phyloP scores from a whole-genome alignment of 2,329 filamentous ascomycete species.

The Ophiocordyceps polyrhachis-furcata region DNA sequence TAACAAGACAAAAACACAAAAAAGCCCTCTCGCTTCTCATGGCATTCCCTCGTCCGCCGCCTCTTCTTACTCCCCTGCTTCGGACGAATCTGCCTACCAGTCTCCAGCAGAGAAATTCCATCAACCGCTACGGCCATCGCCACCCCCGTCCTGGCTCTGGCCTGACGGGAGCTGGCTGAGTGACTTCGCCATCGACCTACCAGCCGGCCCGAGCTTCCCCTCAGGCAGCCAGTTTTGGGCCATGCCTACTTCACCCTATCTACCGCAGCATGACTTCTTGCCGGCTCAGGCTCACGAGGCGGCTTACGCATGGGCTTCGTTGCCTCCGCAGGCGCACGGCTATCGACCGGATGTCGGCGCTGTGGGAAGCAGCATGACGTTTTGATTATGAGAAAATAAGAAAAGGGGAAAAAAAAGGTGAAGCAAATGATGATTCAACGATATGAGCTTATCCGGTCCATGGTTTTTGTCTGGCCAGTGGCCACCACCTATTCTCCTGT shows the following conservation, averaged over 20 bases:
- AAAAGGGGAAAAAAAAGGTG: no score
- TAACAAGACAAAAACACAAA: no score
- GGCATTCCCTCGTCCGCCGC: not conserved
- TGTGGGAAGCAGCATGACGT: not conserved
- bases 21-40: not conserved
- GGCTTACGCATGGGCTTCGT: not conserved
- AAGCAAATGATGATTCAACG: no score
- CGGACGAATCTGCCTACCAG: not conserved
- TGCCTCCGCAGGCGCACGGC: not conserved
- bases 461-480: no score
- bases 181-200: not conserved
- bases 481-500: no score
- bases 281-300: not conserved
- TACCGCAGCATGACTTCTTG: not conserved
- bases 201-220: not conserved
- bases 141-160: not conserved
- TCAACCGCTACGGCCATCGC: not conserved
- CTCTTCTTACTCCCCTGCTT: not conserved
- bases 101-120: not conserved
- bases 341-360: not conserved
- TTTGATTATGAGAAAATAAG: not conserved
- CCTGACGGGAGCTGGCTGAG: not conserved
- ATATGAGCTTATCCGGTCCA: no score
- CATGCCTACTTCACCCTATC: not conserved
- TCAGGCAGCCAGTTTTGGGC: not conserved